Evolutionary conservation across 2,329 filamentous ascomycete species (phyloP).

Genomic region (Emmonsiellopsis sp.): DNA sequence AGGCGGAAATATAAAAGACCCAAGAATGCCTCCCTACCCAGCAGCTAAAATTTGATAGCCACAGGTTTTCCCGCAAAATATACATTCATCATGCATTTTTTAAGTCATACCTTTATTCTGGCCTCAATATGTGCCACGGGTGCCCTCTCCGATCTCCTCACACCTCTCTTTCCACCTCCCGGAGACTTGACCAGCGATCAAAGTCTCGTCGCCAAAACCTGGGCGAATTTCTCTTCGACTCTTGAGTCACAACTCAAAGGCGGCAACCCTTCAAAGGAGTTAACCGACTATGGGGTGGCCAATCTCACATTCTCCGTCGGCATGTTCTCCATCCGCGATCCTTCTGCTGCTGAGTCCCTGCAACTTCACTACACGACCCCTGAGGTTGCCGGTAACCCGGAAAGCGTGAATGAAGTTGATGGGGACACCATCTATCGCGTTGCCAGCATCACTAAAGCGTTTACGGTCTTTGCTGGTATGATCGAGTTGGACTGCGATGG

Average conservation of each 20-base stretch:
- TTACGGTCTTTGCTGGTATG: constrained; percentile 32
- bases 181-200: constrained; percentile 23
- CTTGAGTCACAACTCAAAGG: constrained; percentile 15
- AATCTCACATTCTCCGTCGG: constrained; percentile 34
- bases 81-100: too few species aligned
- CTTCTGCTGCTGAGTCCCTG: constrained; percentile 16
- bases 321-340: constrained; percentile 31
- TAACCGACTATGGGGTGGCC: constrained; percentile 11
- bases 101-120: too few species aligned
- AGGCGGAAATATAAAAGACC: too few species aligned
- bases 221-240: constrained; percentile 25
- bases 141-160: constrained; percentile 12
- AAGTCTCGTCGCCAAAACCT: constrained; percentile 24
- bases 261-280: constrained; percentile 2
- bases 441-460: constrained; percentile 33
- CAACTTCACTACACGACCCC: constrained; percentile 30
- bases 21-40: too few species aligned
- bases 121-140: not conserved
- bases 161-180: constrained; percentile 27
- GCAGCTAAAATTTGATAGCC: too few species aligned
- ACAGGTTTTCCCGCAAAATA: too few species aligned
- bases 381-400: constrained; percentile 20
- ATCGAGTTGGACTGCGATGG: constrained; percentile 24
- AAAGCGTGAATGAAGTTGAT: constrained; percentile 29
- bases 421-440: constrained; percentile 37